Evolutionary conservation across 306 rosid species (phyloP), one percentile per base, ranked within the genome.

Genomic region (Vigna mungo): DNA sequence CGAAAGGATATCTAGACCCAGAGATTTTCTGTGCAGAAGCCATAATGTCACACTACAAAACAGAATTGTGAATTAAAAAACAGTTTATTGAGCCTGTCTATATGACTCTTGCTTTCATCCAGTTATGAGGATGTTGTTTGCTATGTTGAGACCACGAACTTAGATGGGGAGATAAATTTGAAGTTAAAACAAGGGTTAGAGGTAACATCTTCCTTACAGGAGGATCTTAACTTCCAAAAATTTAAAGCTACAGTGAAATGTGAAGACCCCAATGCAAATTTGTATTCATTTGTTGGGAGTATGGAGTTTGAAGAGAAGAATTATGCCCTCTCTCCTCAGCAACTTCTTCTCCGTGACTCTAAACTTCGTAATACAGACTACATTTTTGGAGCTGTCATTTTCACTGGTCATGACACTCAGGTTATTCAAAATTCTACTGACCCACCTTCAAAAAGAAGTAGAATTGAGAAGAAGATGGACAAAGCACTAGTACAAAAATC

Each of bases 391-490:
- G 65, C 18, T 25, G 65, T 27, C 65, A 59, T 59, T 30, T 59
- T 59, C 65, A 59, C 65, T 25, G 65, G 65, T 59, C 65, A 59
- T 59, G 65, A 59, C 65, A 59, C 41, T 6, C 27, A 59, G 41
- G 65, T 59, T 14, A 59, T 59, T 25, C 65, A 59, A 14, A 59
- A 59, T 59, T 59, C 65, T 59, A 59, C 41, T 1, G 41, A 59
- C 1, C 41, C 65, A 5, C 65, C 65, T 59, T 59, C 64, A 11
- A 59, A 59, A 59, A 59, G 65, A 27, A 59, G 65, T 39, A 59
- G 41, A 59, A 59, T 59, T 2, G 65, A 59, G 39, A 58, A 58
- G 18, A 58, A 58, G 39, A 58, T 58, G 64, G 64, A 58, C 4
- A 25, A n/a, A 12, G 5, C n/a, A n/a, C n/a, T n/a, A n/a, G n/a